Conservation (phyloP, 495 filamentous ascomycete genomes). For the Trichoderma reesei region DNA sequence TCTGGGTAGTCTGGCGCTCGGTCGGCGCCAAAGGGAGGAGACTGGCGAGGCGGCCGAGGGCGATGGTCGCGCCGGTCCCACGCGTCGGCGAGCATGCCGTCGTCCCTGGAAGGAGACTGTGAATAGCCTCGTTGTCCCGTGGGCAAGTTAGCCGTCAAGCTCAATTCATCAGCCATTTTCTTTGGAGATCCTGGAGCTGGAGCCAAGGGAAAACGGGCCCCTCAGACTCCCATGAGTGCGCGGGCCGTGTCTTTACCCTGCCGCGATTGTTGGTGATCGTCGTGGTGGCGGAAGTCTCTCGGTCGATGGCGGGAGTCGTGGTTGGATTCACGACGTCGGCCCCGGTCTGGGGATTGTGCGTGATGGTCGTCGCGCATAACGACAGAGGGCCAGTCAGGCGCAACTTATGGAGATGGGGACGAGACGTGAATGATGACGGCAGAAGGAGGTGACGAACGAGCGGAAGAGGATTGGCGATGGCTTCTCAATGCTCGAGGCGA, state of each 20-base stretch:
- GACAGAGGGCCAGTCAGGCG: background rate
- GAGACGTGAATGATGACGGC: background rate
- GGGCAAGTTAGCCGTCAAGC: conserved; percentile 28
- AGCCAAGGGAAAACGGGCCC: background rate
- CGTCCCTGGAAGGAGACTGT: conserved; percentile 21
- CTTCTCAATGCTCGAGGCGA: background rate
- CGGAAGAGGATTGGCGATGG: background rate
- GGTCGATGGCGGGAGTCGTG: conserved; percentile 20
- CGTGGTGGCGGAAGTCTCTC: conserved; percentile 16
- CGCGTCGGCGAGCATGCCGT: conserved; percentile 5
- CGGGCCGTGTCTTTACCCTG: conserved; percentile 32
- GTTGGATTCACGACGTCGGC: conserved; percentile 24
- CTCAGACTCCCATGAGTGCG: background rate
- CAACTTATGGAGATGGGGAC: background rate
- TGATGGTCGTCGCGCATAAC: conserved; percentile 25
- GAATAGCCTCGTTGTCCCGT: conserved; percentile 25
- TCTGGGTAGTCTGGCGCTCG: background rate
- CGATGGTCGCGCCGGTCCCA: background rate
- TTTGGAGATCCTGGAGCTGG: conserved; percentile 19
- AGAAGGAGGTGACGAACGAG: background rate
- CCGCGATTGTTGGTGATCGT: conserved; percentile 30
- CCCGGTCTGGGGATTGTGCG: conserved; percentile 21
- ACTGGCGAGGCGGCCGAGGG: background rate
- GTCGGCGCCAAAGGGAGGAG: background rate
- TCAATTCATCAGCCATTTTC: conserved; percentile 21